A percentile compares a stretch with the other conserved stretches of the same genome.
Conservation (phyloP, 164 flowering plant species). For the Aristolochia californica region DNA sequence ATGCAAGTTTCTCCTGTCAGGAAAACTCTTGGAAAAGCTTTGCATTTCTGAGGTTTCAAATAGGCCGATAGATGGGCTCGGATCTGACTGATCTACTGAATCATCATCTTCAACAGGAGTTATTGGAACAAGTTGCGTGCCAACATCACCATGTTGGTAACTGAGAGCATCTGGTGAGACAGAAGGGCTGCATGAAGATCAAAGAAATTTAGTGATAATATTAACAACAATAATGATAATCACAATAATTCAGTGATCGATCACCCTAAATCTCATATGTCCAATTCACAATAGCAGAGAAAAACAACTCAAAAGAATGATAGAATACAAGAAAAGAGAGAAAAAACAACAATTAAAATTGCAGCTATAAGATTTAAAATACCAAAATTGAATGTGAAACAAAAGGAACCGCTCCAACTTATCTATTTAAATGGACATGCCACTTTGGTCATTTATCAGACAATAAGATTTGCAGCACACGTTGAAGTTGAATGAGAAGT, state of each 20-base stretch:
- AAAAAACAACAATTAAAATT: background rate
- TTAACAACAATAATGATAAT: slow-evolving; percentile 4
- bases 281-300: too few species aligned
- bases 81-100: slow-evolving; percentile 22
- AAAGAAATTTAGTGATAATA: background rate
- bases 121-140: slow-evolving; percentile 48
- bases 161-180: slow-evolving; percentile 26
- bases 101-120: slow-evolving; percentile 90
- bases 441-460: too few species aligned
- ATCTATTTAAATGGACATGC: too few species aligned
- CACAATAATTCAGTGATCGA: background rate
- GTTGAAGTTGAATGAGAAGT: too few species aligned
- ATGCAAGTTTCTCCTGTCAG: slow-evolving; percentile 7
- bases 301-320: background rate
- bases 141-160: slow-evolving; percentile 19
- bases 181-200: slow-evolving; percentile 42
- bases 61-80: slow-evolving; percentile 5
- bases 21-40: slow-evolving; percentile 6
- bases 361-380: background rate
- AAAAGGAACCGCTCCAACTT: too few species aligned
- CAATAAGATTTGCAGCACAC: too few species aligned
- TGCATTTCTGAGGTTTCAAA: slow-evolving; percentile 17
- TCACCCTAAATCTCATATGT: background rate
- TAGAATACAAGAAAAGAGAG: background rate
- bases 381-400: background rate